Evolutionary conservation across 495 filamentous ascomycete species (phyloP).

Genomic region (Ramalina peruviana): DNA sequence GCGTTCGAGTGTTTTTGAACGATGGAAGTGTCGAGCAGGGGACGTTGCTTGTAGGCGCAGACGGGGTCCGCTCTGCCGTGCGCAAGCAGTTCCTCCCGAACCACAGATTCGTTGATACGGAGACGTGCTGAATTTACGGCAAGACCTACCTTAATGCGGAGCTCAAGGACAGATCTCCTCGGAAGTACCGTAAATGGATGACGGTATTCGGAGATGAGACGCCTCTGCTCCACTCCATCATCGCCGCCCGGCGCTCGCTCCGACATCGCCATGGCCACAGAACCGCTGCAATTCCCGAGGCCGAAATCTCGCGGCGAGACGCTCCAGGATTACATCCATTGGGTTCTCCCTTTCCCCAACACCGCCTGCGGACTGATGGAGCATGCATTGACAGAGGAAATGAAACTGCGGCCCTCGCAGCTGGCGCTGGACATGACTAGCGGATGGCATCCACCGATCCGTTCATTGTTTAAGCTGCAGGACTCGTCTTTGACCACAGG

Average conservation of each 20-base stretch:
- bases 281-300: slow-evolving; percentile 20
- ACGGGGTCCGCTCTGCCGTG: slow-evolving; percentile 28
- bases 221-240: slow-evolving; percentile 7
- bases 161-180: slow-evolving; percentile 14
- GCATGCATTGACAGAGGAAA: slow-evolving; percentile 13
- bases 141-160: slow-evolving; percentile 25
- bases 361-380: slow-evolving; percentile 12
- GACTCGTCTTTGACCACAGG: slow-evolving; percentile 20
- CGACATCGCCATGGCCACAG: slow-evolving; percentile 20
- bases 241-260: too few relatives aligned
- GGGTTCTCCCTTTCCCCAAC: slow-evolving; percentile 21
- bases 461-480: slow-evolving; percentile 25
- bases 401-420: slow-evolving; percentile 14
- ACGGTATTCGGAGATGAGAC: slow-evolving; percentile 19
- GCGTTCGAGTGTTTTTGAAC: slow-evolving; percentile 24
- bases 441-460: slow-evolving; percentile 22
- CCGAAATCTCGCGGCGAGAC: slow-evolving; percentile 3
- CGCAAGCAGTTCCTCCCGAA: slow-evolving; percentile 30
- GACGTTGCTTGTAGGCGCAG: slow-evolving; percentile 31
- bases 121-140: slow-evolving; percentile 29
- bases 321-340: slow-evolving; percentile 28
- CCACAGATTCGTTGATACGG: slow-evolving; percentile 27
- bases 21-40: slow-evolving; percentile 26
- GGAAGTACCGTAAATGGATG: slow-evolving; percentile 18
- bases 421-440: slow-evolving; percentile 15